A percentile compares a stretch with the other conserved stretches of the same genome.
Evolutionary conservation across 2,329 filamentous ascomycete species (phyloP).

Genomic region (Aspergillus spinulosporus): DNA sequence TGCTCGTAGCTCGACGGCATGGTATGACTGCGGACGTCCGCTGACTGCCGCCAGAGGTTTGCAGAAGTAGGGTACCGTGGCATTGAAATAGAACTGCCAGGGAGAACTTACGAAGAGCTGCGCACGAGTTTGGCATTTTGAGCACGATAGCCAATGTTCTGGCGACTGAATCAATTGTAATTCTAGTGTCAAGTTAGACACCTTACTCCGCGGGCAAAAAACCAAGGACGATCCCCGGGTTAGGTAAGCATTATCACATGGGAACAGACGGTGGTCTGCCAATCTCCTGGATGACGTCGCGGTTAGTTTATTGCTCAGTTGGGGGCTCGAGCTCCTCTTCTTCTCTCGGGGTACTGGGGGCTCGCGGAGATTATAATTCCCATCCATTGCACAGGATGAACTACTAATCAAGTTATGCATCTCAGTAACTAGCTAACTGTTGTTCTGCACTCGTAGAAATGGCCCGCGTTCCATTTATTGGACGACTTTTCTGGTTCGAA

Average conservation of each 20-base stretch:
- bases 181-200: background rate
- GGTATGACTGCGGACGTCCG: conserved; percentile 4
- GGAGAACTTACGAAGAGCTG: conserved; percentile 80
- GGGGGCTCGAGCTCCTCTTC: background rate
- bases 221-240: conserved; percentile 29
- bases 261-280: conserved; percentile 9
- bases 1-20: background rate
- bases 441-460: conserved; percentile 37
- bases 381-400: conserved; percentile 4
- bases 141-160: conserved; percentile 5
- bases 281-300: conserved; percentile 14
- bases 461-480: conserved; percentile 63
- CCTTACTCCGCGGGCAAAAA: conserved; percentile 18
- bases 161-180: background rate
- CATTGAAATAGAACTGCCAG: background rate
- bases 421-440: conserved; percentile 1
- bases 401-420: background rate
- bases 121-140: conserved; percentile 90
- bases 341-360: background rate
- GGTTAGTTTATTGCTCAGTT: background rate
- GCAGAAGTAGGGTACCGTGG: background rate
- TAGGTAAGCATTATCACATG: conserved; percentile 35
- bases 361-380: background rate
- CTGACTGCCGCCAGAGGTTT: background rate
- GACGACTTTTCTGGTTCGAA: conserved; percentile 66